Evolutionary conservation across 805 yeast species (phyloP).

Genomic region (Danielia oregonensis): DNA sequence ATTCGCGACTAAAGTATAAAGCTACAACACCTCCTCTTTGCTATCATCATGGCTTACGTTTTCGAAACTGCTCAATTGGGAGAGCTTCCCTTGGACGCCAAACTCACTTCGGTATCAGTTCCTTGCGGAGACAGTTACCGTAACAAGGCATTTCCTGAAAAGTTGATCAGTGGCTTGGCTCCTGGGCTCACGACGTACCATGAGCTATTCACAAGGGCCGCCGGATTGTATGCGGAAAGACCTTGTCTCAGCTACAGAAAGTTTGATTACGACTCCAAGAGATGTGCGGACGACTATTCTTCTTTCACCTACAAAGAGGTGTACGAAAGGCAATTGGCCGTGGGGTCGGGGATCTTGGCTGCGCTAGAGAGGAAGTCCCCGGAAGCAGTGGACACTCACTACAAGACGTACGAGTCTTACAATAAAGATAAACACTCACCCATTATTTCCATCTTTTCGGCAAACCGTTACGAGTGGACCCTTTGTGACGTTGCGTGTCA

Average conservation of each 20-base stretch:
- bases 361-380: conserved; percentile 25
- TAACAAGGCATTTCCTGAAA: conserved; percentile 9
- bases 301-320: conserved; percentile 42
- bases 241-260: conserved; percentile 38
- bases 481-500: conserved; percentile 15
- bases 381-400: conserved; percentile 24
- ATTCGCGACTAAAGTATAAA: conserved; percentile 2
- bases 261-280: conserved; percentile 29
- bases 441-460: conserved; percentile 18
- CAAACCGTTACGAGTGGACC: conserved; percentile 11
- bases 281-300: conserved; percentile 31
- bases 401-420: neutral
- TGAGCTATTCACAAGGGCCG: conserved; percentile 28
- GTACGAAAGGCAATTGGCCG: conserved; percentile 37
- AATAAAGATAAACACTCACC: conserved; percentile 12
- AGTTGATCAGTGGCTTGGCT: conserved; percentile 7
- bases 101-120: conserved; percentile 1
- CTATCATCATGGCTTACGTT: conserved; percentile 1
- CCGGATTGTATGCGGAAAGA: conserved; percentile 17
- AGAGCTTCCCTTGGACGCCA: conserved; percentile 5
- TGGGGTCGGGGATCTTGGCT: conserved; percentile 53
- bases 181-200: conserved; percentile 38
- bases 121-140: conserved; percentile 8
- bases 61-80: conserved; percentile 2
- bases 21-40: neutral